phyloP scores from a whole-genome alignment of 1,284 basidiomycete genomes.

The Cryptococcus deneoformans region DNA sequence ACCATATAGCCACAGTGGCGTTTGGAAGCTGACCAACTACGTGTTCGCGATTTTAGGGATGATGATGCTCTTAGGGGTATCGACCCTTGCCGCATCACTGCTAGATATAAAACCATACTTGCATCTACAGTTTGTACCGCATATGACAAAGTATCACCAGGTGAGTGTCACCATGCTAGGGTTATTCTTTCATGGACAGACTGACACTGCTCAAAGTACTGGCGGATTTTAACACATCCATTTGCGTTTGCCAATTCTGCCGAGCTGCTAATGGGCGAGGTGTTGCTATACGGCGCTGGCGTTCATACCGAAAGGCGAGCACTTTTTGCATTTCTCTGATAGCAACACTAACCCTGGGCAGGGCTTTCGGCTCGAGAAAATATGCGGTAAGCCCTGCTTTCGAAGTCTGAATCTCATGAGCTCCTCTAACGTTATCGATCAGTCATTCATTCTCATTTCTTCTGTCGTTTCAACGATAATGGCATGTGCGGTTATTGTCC shows the following conservation, averaged over 20 bases:
- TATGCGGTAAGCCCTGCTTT: constrained; percentile 65
- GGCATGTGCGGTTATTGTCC: constrained; percentile 61
- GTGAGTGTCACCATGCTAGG: constrained; percentile 21
- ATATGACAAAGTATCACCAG: constrained; percentile 51
- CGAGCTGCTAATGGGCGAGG: constrained; percentile 72
- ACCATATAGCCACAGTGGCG: not conserved
- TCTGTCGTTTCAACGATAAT: constrained; percentile 63
- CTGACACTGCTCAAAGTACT: constrained; percentile 60
- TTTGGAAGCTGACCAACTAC: not conserved
- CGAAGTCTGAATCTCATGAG: not conserved
- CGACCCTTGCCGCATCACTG: constrained; percentile 68
- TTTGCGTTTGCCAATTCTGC: constrained; percentile 78
- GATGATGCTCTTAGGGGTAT: constrained; percentile 67
- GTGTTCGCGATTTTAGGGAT: constrained; percentile 56
- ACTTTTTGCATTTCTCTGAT: constrained; percentile 11
- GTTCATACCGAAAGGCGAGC: constrained; percentile 66
- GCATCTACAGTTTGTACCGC: constrained; percentile 62
- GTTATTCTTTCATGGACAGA: not conserved
- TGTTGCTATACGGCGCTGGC: constrained; percentile 70
- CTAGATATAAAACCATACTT: constrained; percentile 85
- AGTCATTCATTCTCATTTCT: constrained; percentile 74
- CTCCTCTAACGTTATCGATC: not conserved
- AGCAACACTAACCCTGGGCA: constrained; percentile 13
- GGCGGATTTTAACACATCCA: constrained; percentile 73
- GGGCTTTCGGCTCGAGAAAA: constrained; percentile 77